Evolutionary conservation across 495 filamentous ascomycete genomes (phyloP).

Genomic region (Pyrenopolyporus hunteri): DNA sequence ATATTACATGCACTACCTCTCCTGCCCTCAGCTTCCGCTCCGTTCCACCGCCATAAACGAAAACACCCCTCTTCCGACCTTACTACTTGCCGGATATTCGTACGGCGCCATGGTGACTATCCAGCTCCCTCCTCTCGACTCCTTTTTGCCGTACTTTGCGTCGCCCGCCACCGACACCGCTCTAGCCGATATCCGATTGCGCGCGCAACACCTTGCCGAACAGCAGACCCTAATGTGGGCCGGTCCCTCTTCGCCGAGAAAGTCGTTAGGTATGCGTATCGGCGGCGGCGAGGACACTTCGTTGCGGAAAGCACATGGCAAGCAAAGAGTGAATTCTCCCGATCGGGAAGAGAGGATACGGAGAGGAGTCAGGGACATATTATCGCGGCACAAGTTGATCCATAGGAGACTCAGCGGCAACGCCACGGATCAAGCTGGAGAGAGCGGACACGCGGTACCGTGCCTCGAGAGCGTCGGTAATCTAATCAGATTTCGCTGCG

Average conservation of each 20-base stretch:
- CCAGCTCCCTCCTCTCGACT: slow-evolving; percentile 66
- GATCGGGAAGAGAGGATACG: slow-evolving; percentile 46
- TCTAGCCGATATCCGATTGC: slow-evolving; percentile 67
- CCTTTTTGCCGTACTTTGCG: slow-evolving; percentile 65
- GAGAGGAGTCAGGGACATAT: slow-evolving; percentile 48
- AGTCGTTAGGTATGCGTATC: slow-evolving; percentile 44
- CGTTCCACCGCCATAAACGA: background rate
- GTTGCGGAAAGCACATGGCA: slow-evolving; percentile 37
- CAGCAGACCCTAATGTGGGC: slow-evolving; percentile 52
- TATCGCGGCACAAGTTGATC: slow-evolving; percentile 44
- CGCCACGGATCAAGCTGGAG: slow-evolving; percentile 1
- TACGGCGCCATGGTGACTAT: slow-evolving; percentile 85
- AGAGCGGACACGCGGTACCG: slow-evolving; percentile 20
- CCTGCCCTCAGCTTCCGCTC: slow-evolving; percentile 24
- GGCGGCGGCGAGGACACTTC: slow-evolving; percentile 47
- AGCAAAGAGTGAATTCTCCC: slow-evolving; percentile 29
- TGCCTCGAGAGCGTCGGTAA: slow-evolving; percentile 36
- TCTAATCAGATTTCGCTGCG: slow-evolving; percentile 45
- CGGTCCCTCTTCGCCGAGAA: slow-evolving; percentile 38
- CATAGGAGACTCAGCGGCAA: slow-evolving; percentile 24
- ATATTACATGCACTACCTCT: slow-evolving; percentile 66
- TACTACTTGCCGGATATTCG: slow-evolving; percentile 85
- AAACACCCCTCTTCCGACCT: slow-evolving; percentile 3
- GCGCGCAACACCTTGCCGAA: slow-evolving; percentile 66
- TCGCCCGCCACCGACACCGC: slow-evolving; percentile 56